Percentiles rank a stretch among this genome's conserved stretches.
phyloP scores from a whole-genome alignment of 78 protist species.

The Dictyostelium intermedium region DNA sequence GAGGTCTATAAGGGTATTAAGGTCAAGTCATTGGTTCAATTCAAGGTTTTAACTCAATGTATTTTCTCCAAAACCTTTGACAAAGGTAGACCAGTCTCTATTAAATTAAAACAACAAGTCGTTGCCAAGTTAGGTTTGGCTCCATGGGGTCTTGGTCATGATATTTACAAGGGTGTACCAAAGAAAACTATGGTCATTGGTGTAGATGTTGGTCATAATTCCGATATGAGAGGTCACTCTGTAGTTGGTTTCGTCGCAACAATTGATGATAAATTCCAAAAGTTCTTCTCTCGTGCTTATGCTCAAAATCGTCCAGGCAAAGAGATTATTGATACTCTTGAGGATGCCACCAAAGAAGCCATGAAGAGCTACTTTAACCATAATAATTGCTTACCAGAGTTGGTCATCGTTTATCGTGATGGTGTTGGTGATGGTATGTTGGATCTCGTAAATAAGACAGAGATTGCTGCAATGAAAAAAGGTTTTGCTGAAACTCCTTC shows the following conservation, averaged over 20 bases:
- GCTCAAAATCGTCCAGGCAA: constrained; percentile 29
- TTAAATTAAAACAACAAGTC: background rate
- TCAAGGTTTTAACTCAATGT: constrained; percentile 48
- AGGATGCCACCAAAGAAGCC: background rate
- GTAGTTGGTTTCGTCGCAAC: constrained; percentile 25
- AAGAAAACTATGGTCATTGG: constrained; percentile 37
- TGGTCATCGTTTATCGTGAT: constrained; percentile 50
- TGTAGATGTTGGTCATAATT: constrained; percentile 60
- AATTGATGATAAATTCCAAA: background rate
- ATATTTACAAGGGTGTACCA: background rate
- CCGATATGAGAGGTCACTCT: constrained; percentile 13
- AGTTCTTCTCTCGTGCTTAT: background rate
- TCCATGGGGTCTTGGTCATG: constrained; percentile 4
- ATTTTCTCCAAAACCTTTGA: background rate
- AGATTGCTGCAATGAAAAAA: background rate
- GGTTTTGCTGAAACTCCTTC: constrained; percentile 22
- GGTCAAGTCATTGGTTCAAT: background rate
- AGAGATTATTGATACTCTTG: constrained; percentile 26
- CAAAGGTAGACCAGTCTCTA: background rate
- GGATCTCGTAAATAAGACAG: background rate
- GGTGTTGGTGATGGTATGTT: constrained; percentile 82
- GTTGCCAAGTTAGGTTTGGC: constrained; percentile 36
- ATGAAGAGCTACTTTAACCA: background rate
- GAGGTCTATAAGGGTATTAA: constrained; percentile 31
- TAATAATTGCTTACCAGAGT: background rate